Evolutionary conservation across 2,329 filamentous ascomycete species (phyloP), one percentile per base, ranked within the genome.

Genomic region (Ophiostoma angusticollis): DNA sequence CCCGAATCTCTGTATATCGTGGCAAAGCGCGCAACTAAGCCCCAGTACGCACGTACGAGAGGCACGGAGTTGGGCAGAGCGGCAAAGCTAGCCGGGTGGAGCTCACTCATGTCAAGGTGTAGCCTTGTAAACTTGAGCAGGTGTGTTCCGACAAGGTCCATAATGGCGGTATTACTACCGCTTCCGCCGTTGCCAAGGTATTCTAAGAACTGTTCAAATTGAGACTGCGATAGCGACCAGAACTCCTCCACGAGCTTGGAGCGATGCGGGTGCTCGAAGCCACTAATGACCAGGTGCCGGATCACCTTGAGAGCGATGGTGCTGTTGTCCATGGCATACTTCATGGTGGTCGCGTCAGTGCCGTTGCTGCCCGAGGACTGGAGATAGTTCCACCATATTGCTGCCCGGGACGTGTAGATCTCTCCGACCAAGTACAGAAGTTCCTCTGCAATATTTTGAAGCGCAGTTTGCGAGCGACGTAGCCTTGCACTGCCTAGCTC

Each of bases 41-140:
- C 72, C 89, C 91, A 96, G 58, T 96, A 96, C 13, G 81, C 78
- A 48, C 74, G 75, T 2, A 84, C 78, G 18, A 96, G 72, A 13
- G 77, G 67, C 13, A 93, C 63, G 2, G 84, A 86, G 51, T 84
- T 79, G 2, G 86, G 84, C 6, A 98, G 69, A 11, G 84, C 67
- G 1, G 80, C 78, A 57, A 95, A 96, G 39, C 85, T 83, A 4
- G 82, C 78, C 1, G 87, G 78, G 55, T 94, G 86, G 5, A 68
- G 63, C 35, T 75, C 74, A 1, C 84, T 77, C 79, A 96, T 89
- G 40, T 85, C 79, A 28, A 93, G 69, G 55, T 96, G 91, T 3
- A 98, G 65, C 58, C 96, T 98, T 4, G 87, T 79, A 35, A 96
- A 79, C 54, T 96, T 87, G 30, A 95, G 62, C 2, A 94, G 65